phyloP scores from a whole-genome alignment of 495 filamentous ascomycete species.

The Tuber aestivum region DNA sequence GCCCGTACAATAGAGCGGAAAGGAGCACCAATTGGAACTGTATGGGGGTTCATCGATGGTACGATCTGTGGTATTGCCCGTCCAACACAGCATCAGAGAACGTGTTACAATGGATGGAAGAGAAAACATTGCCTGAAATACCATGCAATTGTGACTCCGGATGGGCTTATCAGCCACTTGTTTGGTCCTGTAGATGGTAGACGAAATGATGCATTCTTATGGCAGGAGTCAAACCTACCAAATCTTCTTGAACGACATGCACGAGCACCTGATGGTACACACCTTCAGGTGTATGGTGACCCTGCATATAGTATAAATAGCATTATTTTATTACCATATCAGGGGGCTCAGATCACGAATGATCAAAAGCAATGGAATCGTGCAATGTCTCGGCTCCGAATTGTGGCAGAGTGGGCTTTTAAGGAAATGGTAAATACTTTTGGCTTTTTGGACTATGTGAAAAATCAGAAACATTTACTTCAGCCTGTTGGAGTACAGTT shows the following conservation, averaged over 20 bases:
- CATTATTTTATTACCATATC: neutral
- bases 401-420: no score
- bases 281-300: neutral
- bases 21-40: neutral
- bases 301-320: neutral
- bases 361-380: no score
- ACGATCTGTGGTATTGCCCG: neutral
- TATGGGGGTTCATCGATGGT: neutral
- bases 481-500: no score
- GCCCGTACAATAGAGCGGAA: neutral
- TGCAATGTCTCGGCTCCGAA: no score
- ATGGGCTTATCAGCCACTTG: neutral
- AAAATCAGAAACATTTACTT: no score
- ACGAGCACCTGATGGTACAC: neutral
- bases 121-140: neutral
- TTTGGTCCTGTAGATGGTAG: neutral
- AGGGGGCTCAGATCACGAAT: neutral
- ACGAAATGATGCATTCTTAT: neutral
- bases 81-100: neutral
- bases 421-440: no score
- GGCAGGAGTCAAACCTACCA: neutral
- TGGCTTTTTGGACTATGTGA: no score
- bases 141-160: neutral
- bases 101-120: neutral
- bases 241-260: neutral